Evolutionary conservation across 1,284 basidiomycete species (phyloP).

Genomic region (Pascua sp.): DNA sequence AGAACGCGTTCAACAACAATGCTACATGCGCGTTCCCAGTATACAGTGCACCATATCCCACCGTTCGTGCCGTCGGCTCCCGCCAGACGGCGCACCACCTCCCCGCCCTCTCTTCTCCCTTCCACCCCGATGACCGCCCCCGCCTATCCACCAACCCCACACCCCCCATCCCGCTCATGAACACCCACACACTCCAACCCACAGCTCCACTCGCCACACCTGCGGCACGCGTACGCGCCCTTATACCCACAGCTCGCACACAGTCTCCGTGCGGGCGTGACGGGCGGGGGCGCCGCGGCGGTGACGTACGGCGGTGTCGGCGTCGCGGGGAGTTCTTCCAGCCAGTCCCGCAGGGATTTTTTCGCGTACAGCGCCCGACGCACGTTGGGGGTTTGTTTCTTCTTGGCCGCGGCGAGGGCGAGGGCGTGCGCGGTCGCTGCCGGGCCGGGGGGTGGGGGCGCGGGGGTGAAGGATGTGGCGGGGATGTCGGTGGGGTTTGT

Average conservation of each 20-base stretch:
- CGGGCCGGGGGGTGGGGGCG: constrained; percentile 2
- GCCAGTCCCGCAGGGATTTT: constrained; percentile 46
- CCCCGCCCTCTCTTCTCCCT: too few species aligned
- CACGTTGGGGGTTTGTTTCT: constrained; percentile 46
- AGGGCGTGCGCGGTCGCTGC: constrained; percentile 3
- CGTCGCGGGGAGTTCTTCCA: constrained; percentile 39
- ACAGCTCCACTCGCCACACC: constrained; percentile 44
- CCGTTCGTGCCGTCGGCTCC: too few species aligned
- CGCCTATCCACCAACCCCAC: constrained; percentile 32
- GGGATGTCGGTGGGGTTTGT: constrained; percentile 49
- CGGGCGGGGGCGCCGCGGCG: constrained; percentile 30
- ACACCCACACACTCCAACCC: constrained; percentile 29
- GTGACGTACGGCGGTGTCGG: constrained; percentile 38
- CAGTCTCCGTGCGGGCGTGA: constrained; percentile 27
- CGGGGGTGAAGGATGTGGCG: constrained; percentile 35
- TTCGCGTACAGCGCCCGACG: constrained; percentile 39
- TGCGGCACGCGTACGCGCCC: constrained; percentile 35
- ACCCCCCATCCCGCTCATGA: constrained; percentile 45
- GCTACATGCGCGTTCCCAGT: too few species aligned
- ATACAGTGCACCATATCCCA: too few species aligned
- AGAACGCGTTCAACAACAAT: too few species aligned
- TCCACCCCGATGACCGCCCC: too few species aligned
- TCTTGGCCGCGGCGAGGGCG: constrained; percentile 26
- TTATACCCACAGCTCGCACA: constrained; percentile 44
- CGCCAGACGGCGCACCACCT: too few species aligned